Base-by-base conservation (phyloP, 108 stramenopile species). In the Pelagomonas calceolata region DNA sequence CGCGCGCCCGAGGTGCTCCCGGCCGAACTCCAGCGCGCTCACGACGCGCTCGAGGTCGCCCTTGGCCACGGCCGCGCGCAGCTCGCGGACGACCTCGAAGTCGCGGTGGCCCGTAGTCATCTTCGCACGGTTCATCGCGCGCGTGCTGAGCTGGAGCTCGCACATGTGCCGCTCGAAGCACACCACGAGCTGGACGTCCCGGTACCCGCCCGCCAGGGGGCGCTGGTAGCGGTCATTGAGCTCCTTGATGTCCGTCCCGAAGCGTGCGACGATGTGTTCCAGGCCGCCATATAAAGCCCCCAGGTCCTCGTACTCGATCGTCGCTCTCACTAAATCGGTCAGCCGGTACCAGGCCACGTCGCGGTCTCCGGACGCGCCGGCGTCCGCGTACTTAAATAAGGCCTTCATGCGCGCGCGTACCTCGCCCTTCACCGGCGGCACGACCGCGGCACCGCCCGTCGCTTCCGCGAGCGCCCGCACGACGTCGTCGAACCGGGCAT, bases 61-160 rank as follows among this genome's bases (percentile, higher is more conserved):
- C 18, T 67, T 34, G 34, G 32, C 29, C 34, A 67, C 33, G 29
- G 66, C 66, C 34, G 66, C 29, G 31, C 32, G 32, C 34, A 67
- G 66, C 32, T 67, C 66, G 9, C 66, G 66, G 34, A 67, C 66
- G 32, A 67, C 32, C 33, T 67, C 66, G 32, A 67, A 67, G 33
- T 67, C 66, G 32, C 66, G 66, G 66, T 67, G 66, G 32, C 66
- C 66, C 31, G 29, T 67, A 0, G 66, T 67, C 17, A 34, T 16
- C 66, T 67, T 67, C 29, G 66, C 66, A 7, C 17, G 30, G 17
- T 34, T 4, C 66, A 67, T 67, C 9, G 32, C 18, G 0, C 18
- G 33, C 17, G 66, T 67, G 66, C 35, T 67, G 66, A 67, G 66
- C 65, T 65, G 66, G 34, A 67, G 32, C 66, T 67, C 66, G 66